A percentile compares a stretch with the other conserved stretches of the same genome.
Conservation (phyloP, 371 early-diverging fungal species). For the Mucor mucedo region DNA sequence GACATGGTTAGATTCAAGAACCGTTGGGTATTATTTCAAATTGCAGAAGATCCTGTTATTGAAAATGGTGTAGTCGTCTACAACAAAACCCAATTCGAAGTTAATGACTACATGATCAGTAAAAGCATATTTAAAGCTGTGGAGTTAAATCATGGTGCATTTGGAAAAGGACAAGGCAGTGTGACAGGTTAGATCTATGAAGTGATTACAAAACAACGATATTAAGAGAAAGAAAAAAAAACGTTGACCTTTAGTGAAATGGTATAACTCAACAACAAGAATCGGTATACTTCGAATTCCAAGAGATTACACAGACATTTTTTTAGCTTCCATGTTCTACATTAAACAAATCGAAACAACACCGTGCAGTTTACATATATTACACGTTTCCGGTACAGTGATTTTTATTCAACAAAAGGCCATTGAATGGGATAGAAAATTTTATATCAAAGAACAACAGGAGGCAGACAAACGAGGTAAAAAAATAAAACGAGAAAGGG, state of each 20-base stretch:
- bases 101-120: slow-evolving; percentile 28
- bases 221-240: not conserved
- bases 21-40: slow-evolving; percentile 53
- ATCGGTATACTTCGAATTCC: slow-evolving; percentile 47
- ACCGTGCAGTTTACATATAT: slow-evolving; percentile 37
- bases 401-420: slow-evolving; percentile 44
- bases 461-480: slow-evolving; percentile 39
- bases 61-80: slow-evolving; percentile 32
- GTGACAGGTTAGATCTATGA: slow-evolving; percentile 24
- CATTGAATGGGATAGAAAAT: slow-evolving; percentile 39
- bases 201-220: not conserved
- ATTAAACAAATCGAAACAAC: slow-evolving; percentile 38
- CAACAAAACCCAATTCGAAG: slow-evolving; percentile 26
- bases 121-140: slow-evolving; percentile 33
- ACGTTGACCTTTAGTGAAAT: slow-evolving; percentile 36
- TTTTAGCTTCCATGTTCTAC: slow-evolving; percentile 43
- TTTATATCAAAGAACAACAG: slow-evolving; percentile 40
- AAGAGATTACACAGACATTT: slow-evolving; percentile 44
- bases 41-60: slow-evolving; percentile 45
- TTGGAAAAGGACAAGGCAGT: slow-evolving; percentile 40
- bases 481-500: not conserved
- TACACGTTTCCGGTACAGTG: slow-evolving; percentile 47
- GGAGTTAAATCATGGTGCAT: slow-evolving; percentile 41
- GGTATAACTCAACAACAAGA: slow-evolving; percentile 45
- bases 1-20: slow-evolving; percentile 52